These are phyloP conservation scores for Gymnopus androsaceus DNA, from an alignment of 1,284 basidiomycete genomes.

Conservation along the genomic window DNA sequence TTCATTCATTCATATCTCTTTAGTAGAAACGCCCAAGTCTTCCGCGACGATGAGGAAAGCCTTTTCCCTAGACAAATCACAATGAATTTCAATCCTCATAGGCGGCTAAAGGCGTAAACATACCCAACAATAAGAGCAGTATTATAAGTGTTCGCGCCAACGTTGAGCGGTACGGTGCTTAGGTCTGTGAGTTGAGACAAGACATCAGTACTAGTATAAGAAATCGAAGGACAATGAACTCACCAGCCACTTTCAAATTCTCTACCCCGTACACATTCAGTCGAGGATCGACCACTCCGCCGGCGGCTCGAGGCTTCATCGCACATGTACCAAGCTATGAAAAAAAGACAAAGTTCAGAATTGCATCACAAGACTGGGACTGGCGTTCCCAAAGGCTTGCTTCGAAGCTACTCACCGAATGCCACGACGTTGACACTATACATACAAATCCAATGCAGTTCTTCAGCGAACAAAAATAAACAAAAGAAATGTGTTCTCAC, in stretches of 20 bases:
- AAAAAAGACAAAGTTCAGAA: too few relatives aligned
- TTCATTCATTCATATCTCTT: too few relatives aligned
- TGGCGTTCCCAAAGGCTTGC: too few relatives aligned
- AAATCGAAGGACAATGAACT: not conserved
- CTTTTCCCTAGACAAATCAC: constrained; percentile 13
- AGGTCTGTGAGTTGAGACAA: constrained; percentile 30
- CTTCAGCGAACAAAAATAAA: not conserved
- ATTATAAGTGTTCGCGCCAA: constrained; percentile 24
- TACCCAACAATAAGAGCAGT: constrained; percentile 16
- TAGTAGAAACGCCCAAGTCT: constrained; percentile 21
- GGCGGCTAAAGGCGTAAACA: not conserved
- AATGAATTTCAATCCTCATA: not conserved
- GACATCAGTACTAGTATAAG: not conserved
- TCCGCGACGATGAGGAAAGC: constrained; percentile 21
- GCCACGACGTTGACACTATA: constrained; percentile 51
- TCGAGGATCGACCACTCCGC: constrained; percentile 62
- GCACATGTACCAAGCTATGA: constrained; percentile 62
- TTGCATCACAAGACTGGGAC: too few relatives aligned
- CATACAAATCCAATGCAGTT: not conserved
- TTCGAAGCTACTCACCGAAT: constrained; percentile 46
- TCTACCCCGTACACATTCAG: constrained; percentile 66
- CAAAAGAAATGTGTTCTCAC: constrained; percentile 21
- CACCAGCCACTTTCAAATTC: constrained; percentile 58
- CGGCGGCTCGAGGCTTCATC: constrained; percentile 60
- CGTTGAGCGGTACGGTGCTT: constrained; percentile 30